Percentiles rank a stretch among this genome's conserved stretches.
Evolutionary conservation across 2,329 filamentous ascomycete species (phyloP).

Genomic region (Diaporthe destruens): DNA sequence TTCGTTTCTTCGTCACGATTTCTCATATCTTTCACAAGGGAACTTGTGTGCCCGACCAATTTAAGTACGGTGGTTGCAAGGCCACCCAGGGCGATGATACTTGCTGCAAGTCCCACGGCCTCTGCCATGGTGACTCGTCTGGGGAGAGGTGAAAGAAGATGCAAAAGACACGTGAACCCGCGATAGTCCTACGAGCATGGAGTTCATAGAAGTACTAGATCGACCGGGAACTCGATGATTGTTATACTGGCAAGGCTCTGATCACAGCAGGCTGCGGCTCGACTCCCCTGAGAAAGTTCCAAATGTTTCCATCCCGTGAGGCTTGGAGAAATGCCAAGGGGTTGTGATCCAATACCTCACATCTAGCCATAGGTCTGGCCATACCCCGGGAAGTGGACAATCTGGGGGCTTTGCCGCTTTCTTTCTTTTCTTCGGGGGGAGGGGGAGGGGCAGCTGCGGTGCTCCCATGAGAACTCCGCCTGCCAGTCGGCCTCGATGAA

Average conservation of each 20-base stretch:
- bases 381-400: not conserved
- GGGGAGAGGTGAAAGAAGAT: not conserved
- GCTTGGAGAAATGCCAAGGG: not conserved
- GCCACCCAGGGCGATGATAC: not conserved
- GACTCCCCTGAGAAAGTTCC: not conserved
- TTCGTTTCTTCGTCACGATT: not conserved
- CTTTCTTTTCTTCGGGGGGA: too few relatives aligned
- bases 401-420: not conserved
- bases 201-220: not conserved
- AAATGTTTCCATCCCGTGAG: not conserved
- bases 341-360: not conserved
- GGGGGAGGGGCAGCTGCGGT: not conserved
- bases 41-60: not conserved
- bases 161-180: not conserved
- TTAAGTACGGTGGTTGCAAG: not conserved
- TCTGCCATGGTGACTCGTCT: slow-evolving; percentile 9
- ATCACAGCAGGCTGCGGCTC: not conserved
- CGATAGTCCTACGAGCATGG: too few relatives aligned
- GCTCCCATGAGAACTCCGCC: not conserved
- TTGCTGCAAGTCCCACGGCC: not conserved
- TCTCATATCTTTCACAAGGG: not conserved
- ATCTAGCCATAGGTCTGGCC: not conserved
- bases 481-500: not conserved
- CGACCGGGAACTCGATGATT: not conserved
- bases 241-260: not conserved